Percentiles rank a stretch among this genome's conserved stretches.
Conservation (phyloP, 2,329 filamentous ascomycete genomes). For the Pyricularia sp. region DNA sequence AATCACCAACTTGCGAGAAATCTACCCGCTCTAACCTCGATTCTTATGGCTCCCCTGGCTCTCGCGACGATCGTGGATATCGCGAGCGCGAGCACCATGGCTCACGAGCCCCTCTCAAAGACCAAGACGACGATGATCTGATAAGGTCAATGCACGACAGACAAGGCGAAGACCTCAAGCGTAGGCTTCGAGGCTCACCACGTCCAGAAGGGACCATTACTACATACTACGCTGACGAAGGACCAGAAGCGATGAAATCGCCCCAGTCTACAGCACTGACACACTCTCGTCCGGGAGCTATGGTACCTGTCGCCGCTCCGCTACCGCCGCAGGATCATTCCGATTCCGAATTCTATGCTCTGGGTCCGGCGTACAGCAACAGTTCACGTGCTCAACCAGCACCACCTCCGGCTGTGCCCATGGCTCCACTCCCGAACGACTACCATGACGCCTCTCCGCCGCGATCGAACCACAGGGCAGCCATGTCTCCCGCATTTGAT, state of each 20-base stretch:
- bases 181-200: background rate
- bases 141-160: background rate
- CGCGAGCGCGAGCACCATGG: background rate
- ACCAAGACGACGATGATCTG: background rate
- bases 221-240: background rate
- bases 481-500: background rate
- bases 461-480: background rate
- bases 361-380: background rate
- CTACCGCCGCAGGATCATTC: background rate
- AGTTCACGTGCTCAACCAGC: background rate
- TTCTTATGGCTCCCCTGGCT: background rate
- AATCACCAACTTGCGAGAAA: background rate
- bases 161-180: background rate
- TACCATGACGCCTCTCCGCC: background rate
- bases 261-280: background rate
- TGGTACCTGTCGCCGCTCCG: background rate
- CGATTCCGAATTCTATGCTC: background rate
- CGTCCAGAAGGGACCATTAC: background rate
- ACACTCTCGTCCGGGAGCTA: background rate
- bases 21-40: background rate
- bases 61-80: background rate
- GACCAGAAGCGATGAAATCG: background rate
- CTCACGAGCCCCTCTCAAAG: background rate
- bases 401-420: background rate
- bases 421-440: background rate